These are phyloP conservation scores for Ceriops tagal DNA, from an alignment of 345 rosid species.

Conservation along the genomic window DNA sequence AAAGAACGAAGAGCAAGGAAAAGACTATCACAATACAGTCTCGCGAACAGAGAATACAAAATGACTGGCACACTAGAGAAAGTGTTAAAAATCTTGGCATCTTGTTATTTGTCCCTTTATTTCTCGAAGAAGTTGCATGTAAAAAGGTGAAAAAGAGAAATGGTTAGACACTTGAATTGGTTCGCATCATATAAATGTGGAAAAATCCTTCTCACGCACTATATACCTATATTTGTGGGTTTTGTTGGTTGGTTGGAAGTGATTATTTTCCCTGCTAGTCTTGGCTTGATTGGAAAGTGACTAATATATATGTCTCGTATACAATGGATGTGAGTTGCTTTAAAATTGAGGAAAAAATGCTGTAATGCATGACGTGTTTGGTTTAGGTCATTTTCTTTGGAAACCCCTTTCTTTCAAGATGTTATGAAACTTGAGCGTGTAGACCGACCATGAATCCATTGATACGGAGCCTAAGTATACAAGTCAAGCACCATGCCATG, in stretches of 20 bases:
- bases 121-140: too few species aligned
- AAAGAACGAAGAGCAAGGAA: neutral
- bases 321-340: constrained; percentile 12
- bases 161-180: too few species aligned
- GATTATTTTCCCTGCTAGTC: constrained; percentile 20
- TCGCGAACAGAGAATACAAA: too few species aligned
- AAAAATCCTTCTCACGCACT: too few species aligned
- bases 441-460: constrained; percentile 5
- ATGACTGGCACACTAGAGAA: too few species aligned
- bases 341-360: constrained; percentile 8
- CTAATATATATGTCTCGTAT: neutral
- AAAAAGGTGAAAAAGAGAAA: too few species aligned
- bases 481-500: neutral
- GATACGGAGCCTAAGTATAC: neutral
- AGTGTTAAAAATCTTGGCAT: too few species aligned
- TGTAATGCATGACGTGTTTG: constrained; percentile 25
- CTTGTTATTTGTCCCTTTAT: too few species aligned
- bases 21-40: too few species aligned
- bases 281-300: constrained; percentile 23
- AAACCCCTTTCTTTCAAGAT: neutral
- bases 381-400: constrained; percentile 36
- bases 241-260: constrained; percentile 1
- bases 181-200: too few species aligned
- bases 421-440: constrained; percentile 2
- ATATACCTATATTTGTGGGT: too few species aligned